phyloP scores from a whole-genome alignment of 106 monocot species.

The Acorus gramineus region DNA sequence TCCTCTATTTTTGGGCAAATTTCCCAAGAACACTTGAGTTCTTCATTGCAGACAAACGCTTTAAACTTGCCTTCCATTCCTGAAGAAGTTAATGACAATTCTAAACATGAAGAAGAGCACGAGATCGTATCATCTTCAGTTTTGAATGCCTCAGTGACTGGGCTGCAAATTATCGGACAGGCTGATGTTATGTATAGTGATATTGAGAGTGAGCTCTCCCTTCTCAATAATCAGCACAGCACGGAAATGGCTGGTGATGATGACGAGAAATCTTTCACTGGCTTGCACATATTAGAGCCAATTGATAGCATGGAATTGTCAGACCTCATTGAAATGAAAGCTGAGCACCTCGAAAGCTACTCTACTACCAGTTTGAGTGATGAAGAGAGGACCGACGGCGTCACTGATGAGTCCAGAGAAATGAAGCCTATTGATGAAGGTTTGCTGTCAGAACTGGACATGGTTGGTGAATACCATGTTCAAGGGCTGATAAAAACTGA shows the following conservation, averaged over 20 bases:
- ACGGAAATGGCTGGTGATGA: constrained; percentile 5
- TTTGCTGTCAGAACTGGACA: constrained; percentile 53
- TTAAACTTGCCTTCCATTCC: constrained; percentile 30
- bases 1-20: constrained; percentile 1
- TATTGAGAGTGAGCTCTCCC: constrained; percentile 7
- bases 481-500: constrained; percentile 2
- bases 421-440: constrained; percentile 30
- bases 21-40: constrained; percentile 4
- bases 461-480: constrained; percentile 42
- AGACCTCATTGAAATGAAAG: constrained; percentile 3
- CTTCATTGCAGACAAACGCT: constrained; percentile 4
- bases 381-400: constrained; percentile 22
- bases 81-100: constrained; percentile 25
- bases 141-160: constrained; percentile 6
- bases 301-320: constrained; percentile 5
- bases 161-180: too few relatives aligned
- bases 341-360: constrained; percentile 7
- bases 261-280: neutral
- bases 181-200: too few relatives aligned
- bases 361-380: constrained; percentile 1
- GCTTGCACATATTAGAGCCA: constrained; percentile 5
- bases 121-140: neutral
- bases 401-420: constrained; percentile 16
- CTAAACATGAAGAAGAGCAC: constrained; percentile 17
- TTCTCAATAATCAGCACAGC: neutral